Conservation (phyloP, 768 basidiomycete genomes). For the Hortiboletus flavorubellus region DNA sequence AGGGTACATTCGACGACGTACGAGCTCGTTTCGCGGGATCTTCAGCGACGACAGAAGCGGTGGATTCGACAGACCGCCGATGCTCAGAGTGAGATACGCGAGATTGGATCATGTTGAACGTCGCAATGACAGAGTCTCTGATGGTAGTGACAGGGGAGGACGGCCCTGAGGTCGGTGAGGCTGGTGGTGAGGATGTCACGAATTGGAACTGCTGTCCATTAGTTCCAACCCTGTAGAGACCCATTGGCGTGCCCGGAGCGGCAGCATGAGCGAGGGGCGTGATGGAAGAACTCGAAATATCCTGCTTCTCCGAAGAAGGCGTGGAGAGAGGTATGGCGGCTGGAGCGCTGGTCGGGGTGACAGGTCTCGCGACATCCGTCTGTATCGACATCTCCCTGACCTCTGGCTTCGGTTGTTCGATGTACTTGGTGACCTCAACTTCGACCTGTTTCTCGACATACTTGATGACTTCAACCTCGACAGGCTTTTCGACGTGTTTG, state of each 20-base stretch:
- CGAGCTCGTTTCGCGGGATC: constrained; percentile 53
- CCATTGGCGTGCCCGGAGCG: constrained; percentile 31
- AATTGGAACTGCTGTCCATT: constrained; percentile 60
- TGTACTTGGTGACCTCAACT: constrained; percentile 19
- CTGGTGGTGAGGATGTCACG: constrained; percentile 46
- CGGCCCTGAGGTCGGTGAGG: constrained; percentile 24
- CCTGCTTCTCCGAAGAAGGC: constrained; percentile 21
- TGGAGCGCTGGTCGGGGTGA: constrained; percentile 32
- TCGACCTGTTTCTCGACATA: constrained; percentile 35
- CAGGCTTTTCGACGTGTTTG: constrained; percentile 27
- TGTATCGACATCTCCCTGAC: constrained; percentile 74
- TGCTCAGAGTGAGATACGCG: constrained; percentile 57
- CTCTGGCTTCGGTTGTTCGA: constrained; percentile 54
- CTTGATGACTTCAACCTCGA: constrained; percentile 29
- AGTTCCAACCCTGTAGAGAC: constrained; percentile 57
- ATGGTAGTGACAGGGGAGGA: constrained; percentile 39
- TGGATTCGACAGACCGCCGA: constrained; percentile 71
- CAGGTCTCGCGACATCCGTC: constrained; percentile 54
- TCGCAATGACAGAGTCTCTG: constrained; percentile 49
- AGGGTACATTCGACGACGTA: constrained; percentile 54
- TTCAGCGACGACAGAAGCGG: constrained; percentile 50
- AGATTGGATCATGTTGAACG: constrained; percentile 43
- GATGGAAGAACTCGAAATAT: constrained; percentile 29
- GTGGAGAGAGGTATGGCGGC: constrained; percentile 25
- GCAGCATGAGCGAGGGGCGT: constrained; percentile 35